phyloP scores from a whole-genome alignment of 2,329 filamentous ascomycete species.

The Gnomoniopsis smithogilvyi region DNA sequence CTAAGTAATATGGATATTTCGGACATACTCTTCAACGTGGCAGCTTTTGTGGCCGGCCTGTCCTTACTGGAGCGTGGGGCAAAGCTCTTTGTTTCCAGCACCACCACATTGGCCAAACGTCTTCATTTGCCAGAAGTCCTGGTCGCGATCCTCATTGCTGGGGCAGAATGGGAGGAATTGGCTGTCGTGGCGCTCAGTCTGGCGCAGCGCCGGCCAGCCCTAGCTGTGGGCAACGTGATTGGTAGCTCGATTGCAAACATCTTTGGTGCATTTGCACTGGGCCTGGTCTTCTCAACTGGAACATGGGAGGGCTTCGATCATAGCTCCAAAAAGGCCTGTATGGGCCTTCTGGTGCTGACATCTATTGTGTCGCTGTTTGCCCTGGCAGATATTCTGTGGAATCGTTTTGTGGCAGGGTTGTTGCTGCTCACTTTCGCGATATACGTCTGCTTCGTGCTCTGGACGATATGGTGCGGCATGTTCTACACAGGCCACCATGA shows the following conservation, averaged over 20 bases:
- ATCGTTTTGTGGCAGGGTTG: conserved; percentile 30
- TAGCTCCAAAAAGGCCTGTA: conserved; percentile 46
- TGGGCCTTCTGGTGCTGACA: conserved; percentile 39
- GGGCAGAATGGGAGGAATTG: conserved; percentile 55
- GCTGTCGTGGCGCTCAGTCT: conserved; percentile 47
- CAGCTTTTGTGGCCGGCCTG: conserved; percentile 39
- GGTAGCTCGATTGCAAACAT: conserved; percentile 55
- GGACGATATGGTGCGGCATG: conserved; percentile 41
- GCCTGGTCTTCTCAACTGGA: conserved; percentile 38
- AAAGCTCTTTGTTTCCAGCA: conserved; percentile 50
- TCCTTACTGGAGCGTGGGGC: conserved; percentile 50
- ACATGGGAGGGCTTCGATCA: conserved; percentile 35
- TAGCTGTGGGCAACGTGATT: conserved; percentile 52
- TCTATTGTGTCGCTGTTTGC: conserved; percentile 33
- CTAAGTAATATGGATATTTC: conserved; percentile 9
- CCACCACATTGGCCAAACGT: conserved; percentile 41
- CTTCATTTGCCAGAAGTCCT: conserved; percentile 43
- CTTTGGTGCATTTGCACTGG: conserved; percentile 52
- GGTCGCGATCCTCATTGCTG: conserved; percentile 49
- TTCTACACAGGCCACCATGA: conserved; percentile 34
- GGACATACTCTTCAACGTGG: conserved; percentile 33
- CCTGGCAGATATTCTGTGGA: conserved; percentile 24
- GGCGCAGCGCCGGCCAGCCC: conserved; percentile 39
- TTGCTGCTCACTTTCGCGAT: conserved; percentile 39
- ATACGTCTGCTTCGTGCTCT: conserved; percentile 41